Evolutionary conservation across 805 yeast species (phyloP), one percentile per base, ranked within the genome.

Genomic region (Ogataea saltuana): DNA sequence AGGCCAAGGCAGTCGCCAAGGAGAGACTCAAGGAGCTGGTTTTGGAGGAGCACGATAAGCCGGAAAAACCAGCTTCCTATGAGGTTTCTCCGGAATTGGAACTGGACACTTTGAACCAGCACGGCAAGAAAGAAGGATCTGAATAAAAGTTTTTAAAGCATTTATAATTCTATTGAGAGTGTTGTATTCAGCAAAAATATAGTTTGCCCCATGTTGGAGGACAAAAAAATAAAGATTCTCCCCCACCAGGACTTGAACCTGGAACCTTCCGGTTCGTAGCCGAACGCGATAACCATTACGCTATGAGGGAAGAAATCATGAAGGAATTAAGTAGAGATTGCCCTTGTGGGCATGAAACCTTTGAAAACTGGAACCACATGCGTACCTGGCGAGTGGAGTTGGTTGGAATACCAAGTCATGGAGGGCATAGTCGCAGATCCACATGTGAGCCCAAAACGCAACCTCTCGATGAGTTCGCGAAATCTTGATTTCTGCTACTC

Each of bases 1-100:
- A 85, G 54, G 67, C 82, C 0, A 59, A 79, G 29, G 66, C 61
- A 1, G 77, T 85, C 16, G 80, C 73, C 12, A 88, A 81, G 54
- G 75, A 71, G 36, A 80, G 77, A 55, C 60, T 86, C 46, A 77
- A 80, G 44, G 81, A 79, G 41, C 60, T 81, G 42, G 65, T 86
- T 16, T 50, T 76, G 11, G 86, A 82, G 30, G 84, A 79, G 7
- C 13, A 42, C 32, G 51, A 47, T 21, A 42, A 25, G 21, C 28
- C 26, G 22, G 28, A 46, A 48, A 47, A 44, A 44, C 25, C 29
- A 9, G 20, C 28, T 3, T 11, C 28, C 3, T 20, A 20, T 17
- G 17, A 22, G 16, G n/a, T 11, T 5, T n/a, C 16, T 4, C 4
- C 16, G 3, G 16, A 58, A 67, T 4, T 49, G 48, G 33, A 29